phyloP scores from a whole-genome alignment of 345 rosid species.

The Gossypioides kirkii region DNA sequence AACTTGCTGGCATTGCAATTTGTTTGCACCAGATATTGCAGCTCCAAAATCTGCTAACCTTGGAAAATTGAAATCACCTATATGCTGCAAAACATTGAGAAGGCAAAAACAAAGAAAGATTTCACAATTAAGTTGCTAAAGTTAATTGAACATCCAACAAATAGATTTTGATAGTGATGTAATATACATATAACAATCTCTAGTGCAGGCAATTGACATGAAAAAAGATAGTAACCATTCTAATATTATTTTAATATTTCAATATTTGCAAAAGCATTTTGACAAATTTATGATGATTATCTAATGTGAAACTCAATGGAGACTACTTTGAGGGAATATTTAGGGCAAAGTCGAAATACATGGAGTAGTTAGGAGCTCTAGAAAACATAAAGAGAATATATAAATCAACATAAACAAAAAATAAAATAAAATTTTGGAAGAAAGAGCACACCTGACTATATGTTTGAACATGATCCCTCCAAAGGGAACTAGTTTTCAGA shows the following conservation, averaged over 20 bases:
- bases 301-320: neutral
- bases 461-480: constrained; percentile 97
- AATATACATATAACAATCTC: neutral
- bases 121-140: neutral
- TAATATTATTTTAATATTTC: neutral
- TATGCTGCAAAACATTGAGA: constrained; percentile 55
- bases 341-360: neutral
- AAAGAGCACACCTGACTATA: constrained; percentile 61
- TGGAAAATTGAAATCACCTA: constrained; percentile 88
- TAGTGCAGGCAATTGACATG: neutral
- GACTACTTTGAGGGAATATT: neutral
- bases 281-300: constrained; percentile 1
- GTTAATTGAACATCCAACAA: neutral
- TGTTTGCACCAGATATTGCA: constrained; percentile 93
- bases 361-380: neutral
- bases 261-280: neutral
- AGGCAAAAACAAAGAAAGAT: neutral
- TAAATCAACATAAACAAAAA: neutral
- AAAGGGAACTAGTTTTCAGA: constrained; percentile 75
- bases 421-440: neutral
- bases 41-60: constrained; percentile 98
- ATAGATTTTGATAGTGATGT: neutral
- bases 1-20: constrained; percentile 75
- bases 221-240: no score
- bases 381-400: neutral